A percentile compares a stretch with the other conserved stretches of the same genome.
Evolutionary conservation across 768 basidiomycete species (phyloP).

Genomic region (Mycena floridula): DNA sequence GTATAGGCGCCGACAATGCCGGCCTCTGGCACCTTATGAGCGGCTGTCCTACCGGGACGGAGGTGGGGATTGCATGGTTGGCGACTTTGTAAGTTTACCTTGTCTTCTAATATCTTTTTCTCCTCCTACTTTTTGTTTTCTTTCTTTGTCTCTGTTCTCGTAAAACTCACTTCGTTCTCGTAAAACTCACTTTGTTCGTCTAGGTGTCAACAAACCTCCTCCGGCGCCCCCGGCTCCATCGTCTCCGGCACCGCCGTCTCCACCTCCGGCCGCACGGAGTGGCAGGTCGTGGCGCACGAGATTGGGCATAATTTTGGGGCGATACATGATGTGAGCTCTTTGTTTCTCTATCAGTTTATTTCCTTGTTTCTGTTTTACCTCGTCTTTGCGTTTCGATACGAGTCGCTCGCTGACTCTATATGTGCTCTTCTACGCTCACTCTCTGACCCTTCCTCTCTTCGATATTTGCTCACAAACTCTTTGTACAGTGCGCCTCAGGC

Average conservation of each 20-base stretch:
- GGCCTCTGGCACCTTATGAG: conserved; percentile 91
- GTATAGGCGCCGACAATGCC: conserved; percentile 63
- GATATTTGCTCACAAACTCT: too few relatives aligned
- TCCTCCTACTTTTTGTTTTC: too few relatives aligned
- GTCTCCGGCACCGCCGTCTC: conserved; percentile 83
- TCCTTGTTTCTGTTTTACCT: too few relatives aligned
- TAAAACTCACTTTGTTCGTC: not conserved
- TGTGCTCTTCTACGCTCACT: too few relatives aligned
- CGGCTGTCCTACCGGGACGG: conserved; percentile 72
- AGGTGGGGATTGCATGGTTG: conserved; percentile 87
- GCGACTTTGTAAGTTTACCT: conserved; percentile 54
- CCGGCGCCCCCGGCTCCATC: conserved; percentile 37
- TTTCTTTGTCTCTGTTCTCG: too few relatives aligned
- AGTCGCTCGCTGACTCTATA: too few relatives aligned
- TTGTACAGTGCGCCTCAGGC: conserved; percentile 64
- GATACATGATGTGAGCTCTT: conserved; percentile 66
- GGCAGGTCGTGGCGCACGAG: conserved; percentile 81
- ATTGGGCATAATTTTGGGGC: conserved; percentile 88
- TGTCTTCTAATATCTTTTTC: too few relatives aligned
- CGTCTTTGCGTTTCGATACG: too few relatives aligned
- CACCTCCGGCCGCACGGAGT: conserved; percentile 69
- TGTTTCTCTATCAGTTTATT: too few relatives aligned
- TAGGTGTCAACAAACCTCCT: conserved; percentile 51
- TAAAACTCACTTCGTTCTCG: too few relatives aligned
- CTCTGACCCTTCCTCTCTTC: too few relatives aligned